Percentiles rank a stretch among this genome's conserved stretches.
Evolutionary conservation across 352 stramenopile species (phyloP).

Genomic region (Blastocystis sp.): DNA sequence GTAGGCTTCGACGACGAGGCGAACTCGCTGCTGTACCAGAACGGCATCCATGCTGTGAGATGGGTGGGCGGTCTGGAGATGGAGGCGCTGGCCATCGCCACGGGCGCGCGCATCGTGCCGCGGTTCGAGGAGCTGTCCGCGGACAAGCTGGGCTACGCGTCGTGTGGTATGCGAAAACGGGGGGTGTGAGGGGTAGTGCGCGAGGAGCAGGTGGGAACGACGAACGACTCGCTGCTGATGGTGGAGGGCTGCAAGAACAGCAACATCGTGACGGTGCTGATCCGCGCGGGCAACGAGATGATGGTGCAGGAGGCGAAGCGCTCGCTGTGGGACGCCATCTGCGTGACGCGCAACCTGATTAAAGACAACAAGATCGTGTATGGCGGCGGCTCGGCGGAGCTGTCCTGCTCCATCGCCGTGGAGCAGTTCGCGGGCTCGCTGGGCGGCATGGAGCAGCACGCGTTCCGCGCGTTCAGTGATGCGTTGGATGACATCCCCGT

Average conservation of each 20-base stretch:
- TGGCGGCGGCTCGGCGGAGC: slow-evolving; percentile 91
- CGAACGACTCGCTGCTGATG: slow-evolving; percentile 93
- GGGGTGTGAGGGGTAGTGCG: slow-evolving; percentile 77
- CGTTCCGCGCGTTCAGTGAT: slow-evolving; percentile 95
- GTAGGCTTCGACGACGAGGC: slow-evolving; percentile 99
- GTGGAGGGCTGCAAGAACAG: slow-evolving; percentile 96
- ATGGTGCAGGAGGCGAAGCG: slow-evolving; percentile 97
- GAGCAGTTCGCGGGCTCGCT: slow-evolving; percentile 78
- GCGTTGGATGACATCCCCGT: slow-evolving; percentile 98
- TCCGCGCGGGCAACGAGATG: slow-evolving; percentile 98
- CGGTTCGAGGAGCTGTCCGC: slow-evolving; percentile 91
- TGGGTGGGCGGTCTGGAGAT: slow-evolving; percentile 99
- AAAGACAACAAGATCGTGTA: slow-evolving; percentile 99
- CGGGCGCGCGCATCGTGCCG: slow-evolving; percentile 93
- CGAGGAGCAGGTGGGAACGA: slow-evolving; percentile 94
- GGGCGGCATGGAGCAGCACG: slow-evolving; percentile 88
- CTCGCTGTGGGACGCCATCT: slow-evolving; percentile 98
- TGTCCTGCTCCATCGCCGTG: slow-evolving; percentile 92
- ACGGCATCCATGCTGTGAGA: slow-evolving; percentile 90
- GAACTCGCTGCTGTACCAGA: slow-evolving; percentile 96
- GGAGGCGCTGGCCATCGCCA: slow-evolving; percentile 99
- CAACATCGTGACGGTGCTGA: slow-evolving; percentile 94
- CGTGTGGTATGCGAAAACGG: neutral
- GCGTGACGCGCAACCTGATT: slow-evolving; percentile 97
- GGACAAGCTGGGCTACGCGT: slow-evolving; percentile 91